Conservation (phyloP, 768 basidiomycete genomes). For the Mycena vulgaris region DNA sequence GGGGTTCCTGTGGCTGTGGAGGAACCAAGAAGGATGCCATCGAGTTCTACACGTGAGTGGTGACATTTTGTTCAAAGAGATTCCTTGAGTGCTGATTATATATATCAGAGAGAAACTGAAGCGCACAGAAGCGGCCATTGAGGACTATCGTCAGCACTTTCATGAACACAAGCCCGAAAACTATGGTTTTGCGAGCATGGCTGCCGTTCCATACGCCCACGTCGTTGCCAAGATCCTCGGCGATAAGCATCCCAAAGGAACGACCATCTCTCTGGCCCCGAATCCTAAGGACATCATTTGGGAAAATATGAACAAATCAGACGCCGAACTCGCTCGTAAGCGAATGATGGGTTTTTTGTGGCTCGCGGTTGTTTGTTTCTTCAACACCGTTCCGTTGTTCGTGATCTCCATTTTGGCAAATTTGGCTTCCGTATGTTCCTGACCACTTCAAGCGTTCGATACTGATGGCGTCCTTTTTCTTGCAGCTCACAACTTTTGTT, state of each 20-base stretch:
- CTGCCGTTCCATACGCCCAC: conserved; percentile 76
- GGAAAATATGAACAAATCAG: conserved; percentile 87
- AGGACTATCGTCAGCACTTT: conserved; percentile 68
- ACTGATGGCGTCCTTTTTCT: conserved; percentile 37
- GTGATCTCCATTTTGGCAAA: conserved; percentile 94
- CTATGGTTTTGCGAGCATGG: conserved; percentile 83
- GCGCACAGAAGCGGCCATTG: conserved; percentile 77
- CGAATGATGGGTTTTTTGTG: conserved; percentile 83
- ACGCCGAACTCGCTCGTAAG: conserved; percentile 77
- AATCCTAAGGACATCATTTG: conserved; percentile 93
- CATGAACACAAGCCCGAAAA: conserved; percentile 73
- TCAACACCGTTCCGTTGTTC: conserved; percentile 95
- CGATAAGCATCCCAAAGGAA: conserved; percentile 69
- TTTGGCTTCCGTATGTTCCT: conserved; percentile 74
- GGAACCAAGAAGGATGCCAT: conserved; percentile 93
- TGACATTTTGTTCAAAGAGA: not conserved
- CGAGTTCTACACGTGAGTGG: conserved; percentile 88
- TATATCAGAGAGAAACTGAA: conserved; percentile 63
- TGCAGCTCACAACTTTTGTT: conserved; percentile 76
- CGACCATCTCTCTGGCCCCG: conserved; percentile 71
- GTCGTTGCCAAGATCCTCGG: conserved; percentile 72
- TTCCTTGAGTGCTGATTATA: not conserved
- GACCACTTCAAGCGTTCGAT: not conserved
- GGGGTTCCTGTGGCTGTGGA: conserved; percentile 87
- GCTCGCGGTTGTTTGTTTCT: conserved; percentile 86